Conservation (phyloP, 768 basidiomycete species). For the Flagelloscypha sp. region DNA sequence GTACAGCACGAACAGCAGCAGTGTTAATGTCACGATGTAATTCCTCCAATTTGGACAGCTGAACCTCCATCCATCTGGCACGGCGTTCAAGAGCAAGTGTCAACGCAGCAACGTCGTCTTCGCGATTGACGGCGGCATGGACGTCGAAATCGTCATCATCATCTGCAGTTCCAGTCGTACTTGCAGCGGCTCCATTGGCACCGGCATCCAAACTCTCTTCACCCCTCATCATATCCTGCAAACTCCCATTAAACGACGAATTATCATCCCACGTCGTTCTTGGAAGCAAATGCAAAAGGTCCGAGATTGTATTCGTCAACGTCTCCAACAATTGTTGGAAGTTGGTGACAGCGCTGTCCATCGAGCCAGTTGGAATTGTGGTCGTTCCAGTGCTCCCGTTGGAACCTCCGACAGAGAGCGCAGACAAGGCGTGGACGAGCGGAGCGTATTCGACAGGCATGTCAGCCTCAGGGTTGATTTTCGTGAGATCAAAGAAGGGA, state of each 20-base stretch:
- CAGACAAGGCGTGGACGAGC: constrained; percentile 77
- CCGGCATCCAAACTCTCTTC: constrained; percentile 75
- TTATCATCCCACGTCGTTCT: constrained; percentile 88
- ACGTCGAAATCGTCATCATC: too few relatives aligned
- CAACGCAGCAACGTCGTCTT: constrained; percentile 79
- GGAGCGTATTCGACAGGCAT: constrained; percentile 82
- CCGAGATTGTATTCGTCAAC: constrained; percentile 83
- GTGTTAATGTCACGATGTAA: constrained; percentile 86
- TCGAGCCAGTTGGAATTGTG: constrained; percentile 79
- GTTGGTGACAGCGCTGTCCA: constrained; percentile 83
- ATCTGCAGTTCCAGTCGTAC: too few relatives aligned
- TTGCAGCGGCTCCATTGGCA: constrained; percentile 50
- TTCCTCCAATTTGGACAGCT: constrained; percentile 81
- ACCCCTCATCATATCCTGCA: constrained; percentile 83
- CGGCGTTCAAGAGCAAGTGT: constrained; percentile 80
- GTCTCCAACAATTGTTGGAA: constrained; percentile 87
- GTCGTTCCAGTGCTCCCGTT: too few relatives aligned
- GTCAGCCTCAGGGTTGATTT: constrained; percentile 66
- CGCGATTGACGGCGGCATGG: too few relatives aligned
- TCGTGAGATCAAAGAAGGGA: constrained; percentile 66
- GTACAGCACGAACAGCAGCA: constrained; percentile 73
- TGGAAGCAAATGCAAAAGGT: constrained; percentile 74
- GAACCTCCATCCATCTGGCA: constrained; percentile 92
- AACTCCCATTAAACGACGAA: constrained; percentile 79
- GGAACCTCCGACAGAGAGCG: constrained; percentile 76